These are phyloP conservation scores for Panicum hallii DNA, from an alignment of 202 grass and related monocot species.

Conservation along the genomic window DNA sequence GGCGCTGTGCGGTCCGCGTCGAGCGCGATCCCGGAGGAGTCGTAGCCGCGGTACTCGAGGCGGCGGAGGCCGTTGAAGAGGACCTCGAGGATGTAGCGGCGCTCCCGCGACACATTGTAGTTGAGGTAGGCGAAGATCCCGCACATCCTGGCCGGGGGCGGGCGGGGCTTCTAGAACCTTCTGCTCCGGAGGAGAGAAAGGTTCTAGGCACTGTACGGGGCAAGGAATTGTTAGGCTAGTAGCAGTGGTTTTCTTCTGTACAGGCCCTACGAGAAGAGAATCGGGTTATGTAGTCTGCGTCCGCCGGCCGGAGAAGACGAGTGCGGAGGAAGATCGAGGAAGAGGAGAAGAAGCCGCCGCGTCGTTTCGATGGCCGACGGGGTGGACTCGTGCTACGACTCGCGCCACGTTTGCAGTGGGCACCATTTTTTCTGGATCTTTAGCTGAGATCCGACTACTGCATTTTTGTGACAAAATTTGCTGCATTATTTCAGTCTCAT, in stretches of 20 bases:
- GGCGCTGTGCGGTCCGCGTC: constrained; percentile 51
- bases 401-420: too few species aligned
- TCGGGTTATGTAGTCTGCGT: neutral
- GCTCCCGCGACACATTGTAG: constrained; percentile 86
- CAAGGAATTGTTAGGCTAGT: neutral
- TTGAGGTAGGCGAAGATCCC: constrained; percentile 99
- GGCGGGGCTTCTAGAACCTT: neutral
- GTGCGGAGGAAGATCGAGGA: neutral
- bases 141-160: constrained; percentile 58
- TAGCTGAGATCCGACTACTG: too few species aligned
- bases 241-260: neutral
- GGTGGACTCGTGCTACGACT: too few species aligned
- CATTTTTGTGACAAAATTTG: too few species aligned
- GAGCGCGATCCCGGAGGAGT: constrained; percentile 89
- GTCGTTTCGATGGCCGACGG: too few species aligned
- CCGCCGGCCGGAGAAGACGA: neutral
- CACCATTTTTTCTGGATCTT: too few species aligned
- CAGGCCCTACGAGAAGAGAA: neutral
- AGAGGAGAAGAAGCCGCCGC: too few species aligned
- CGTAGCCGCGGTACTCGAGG: constrained; percentile 94
- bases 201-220: neutral
- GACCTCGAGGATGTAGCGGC: constrained; percentile 91
- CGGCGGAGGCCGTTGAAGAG: constrained; percentile 92
- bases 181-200: neutral
- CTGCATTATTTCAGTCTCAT: too few species aligned